Conservation (phyloP, 2,329 filamentous ascomycete genomes). For the Trichoderma sp. region DNA sequence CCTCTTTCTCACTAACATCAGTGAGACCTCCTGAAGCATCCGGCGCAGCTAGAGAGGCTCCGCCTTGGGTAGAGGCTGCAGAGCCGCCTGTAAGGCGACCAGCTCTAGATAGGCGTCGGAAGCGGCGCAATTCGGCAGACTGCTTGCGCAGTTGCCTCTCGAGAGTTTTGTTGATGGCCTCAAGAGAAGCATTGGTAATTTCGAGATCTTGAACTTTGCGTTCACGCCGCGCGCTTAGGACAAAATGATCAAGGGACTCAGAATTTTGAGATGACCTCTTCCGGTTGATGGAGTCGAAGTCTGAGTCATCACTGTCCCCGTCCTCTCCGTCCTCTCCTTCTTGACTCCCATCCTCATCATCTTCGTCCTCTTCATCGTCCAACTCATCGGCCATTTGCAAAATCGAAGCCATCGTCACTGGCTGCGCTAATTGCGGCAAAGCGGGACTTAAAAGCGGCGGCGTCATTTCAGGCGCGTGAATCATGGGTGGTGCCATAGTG, state of each 20-base stretch:
- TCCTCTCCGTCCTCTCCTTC: constrained; percentile 27
- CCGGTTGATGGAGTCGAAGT: constrained; percentile 51
- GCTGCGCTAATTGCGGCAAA: constrained; percentile 29
- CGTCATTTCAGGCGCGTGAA: constrained; percentile 38
- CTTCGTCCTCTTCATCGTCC: constrained; percentile 30
- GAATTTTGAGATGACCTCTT: constrained; percentile 53
- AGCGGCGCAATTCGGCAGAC: constrained; percentile 81
- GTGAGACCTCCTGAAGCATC: constrained; percentile 46
- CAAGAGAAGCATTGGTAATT: constrained; percentile 91
- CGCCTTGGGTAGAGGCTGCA: constrained; percentile 44
- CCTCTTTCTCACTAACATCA: constrained; percentile 46
- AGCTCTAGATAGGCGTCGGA: constrained; percentile 77
- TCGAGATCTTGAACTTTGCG: constrained; percentile 94
- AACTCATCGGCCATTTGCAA: constrained; percentile 56
- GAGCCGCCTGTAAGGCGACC: constrained; percentile 66
- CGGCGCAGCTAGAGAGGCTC: constrained; percentile 43
- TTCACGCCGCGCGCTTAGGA: constrained; percentile 84
- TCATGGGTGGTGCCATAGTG: constrained; percentile 33
- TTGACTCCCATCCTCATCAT: constrained; percentile 23
- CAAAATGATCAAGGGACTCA: constrained; percentile 69
- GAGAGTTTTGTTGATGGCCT: constrained; percentile 90
- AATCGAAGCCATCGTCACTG: constrained; percentile 53
- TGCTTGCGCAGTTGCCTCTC: constrained; percentile 91
- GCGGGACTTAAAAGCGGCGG: constrained; percentile 24
- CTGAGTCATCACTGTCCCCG: constrained; percentile 34